A percentile compares a stretch with the other conserved stretches of the same genome.
Evolutionary conservation across 75 land plant species (phyloP).

Genomic region (Selaginella tamariscina): DNA sequence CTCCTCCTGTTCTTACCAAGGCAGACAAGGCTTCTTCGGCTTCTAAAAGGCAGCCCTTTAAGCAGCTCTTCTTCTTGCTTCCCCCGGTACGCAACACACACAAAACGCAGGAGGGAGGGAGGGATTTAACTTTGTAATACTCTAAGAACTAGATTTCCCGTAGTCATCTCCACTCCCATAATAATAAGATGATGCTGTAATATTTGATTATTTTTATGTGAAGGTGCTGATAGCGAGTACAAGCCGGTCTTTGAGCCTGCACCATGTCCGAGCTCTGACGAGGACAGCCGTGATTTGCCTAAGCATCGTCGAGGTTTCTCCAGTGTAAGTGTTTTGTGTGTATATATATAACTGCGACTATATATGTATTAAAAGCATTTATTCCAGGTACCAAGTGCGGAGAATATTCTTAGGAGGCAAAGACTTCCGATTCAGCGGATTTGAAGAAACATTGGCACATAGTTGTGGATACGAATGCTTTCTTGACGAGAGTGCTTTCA

Average conservation of each 20-base stretch:
- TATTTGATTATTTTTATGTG: no score
- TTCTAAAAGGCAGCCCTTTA: constrained; percentile 4
- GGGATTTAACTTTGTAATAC: no score
- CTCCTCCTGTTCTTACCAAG: constrained; percentile 21
- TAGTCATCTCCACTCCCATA: no score
- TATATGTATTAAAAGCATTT: not conserved
- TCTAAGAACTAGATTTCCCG: no score
- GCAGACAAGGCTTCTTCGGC: constrained; percentile 12
- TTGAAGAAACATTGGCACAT: constrained; percentile 44
- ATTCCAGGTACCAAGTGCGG: constrained; percentile 16
- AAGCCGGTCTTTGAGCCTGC: constrained; percentile 15
- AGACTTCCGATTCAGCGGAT: constrained; percentile 11
- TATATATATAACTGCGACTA: not conserved
- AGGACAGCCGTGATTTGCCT: not conserved
- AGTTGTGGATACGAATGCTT: constrained; percentile 54
- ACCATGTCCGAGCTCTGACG: constrained; percentile 2
- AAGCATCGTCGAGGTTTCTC: not conserved
- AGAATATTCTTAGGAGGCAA: constrained; percentile 5
- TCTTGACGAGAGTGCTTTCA: constrained; percentile 45
- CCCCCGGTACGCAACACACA: no score
- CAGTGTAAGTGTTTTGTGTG: not conserved
- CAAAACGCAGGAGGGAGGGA: no score
- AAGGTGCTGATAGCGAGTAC: not conserved
- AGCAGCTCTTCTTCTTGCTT: not conserved
- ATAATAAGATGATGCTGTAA: no score